Percentiles rank a stretch among this genome's conserved stretches.
phyloP scores from a whole-genome alignment of 805 yeast species.

The Suhomyces sp. region DNA sequence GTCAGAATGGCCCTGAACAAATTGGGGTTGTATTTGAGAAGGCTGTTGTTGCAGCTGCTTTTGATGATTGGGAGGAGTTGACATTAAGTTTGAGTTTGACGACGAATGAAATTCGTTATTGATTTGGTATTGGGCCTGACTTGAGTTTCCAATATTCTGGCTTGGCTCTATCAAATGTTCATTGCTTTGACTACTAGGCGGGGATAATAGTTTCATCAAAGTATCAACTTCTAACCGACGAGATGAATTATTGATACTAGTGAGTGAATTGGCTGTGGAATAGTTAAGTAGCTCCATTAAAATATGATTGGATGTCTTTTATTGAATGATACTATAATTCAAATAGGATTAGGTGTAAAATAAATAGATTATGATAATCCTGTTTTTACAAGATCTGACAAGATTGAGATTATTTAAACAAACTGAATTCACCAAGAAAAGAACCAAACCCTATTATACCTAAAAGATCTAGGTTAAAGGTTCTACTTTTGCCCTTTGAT shows the following conservation, averaged over 20 bases:
- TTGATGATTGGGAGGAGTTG: constrained; percentile 1
- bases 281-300: constrained; percentile 7
- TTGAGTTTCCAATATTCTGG: neutral
- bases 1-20: constrained; percentile 6
- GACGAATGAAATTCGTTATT: neutral
- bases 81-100: neutral
- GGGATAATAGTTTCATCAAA: constrained; percentile 1
- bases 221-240: constrained; percentile 3
- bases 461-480: constrained; percentile 2
- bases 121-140: neutral
- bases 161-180: neutral
- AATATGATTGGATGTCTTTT: neutral
- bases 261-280: neutral
- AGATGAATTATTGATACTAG: neutral
- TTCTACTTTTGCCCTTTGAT: neutral
- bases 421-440: neutral
- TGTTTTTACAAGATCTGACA: constrained; percentile 3
- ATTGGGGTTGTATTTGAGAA: neutral
- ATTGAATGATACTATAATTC: neutral
- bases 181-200: neutral
- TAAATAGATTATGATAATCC: neutral
- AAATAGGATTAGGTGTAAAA: neutral
- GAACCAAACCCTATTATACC: neutral
- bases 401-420: constrained; percentile 5
- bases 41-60: constrained; percentile 2